Evolutionary conservation across 225 moss, liverwort and hornwort genomes (phyloP), one percentile per base, ranked within the genome.

Genomic region (Antitrichia curtipendula): DNA sequence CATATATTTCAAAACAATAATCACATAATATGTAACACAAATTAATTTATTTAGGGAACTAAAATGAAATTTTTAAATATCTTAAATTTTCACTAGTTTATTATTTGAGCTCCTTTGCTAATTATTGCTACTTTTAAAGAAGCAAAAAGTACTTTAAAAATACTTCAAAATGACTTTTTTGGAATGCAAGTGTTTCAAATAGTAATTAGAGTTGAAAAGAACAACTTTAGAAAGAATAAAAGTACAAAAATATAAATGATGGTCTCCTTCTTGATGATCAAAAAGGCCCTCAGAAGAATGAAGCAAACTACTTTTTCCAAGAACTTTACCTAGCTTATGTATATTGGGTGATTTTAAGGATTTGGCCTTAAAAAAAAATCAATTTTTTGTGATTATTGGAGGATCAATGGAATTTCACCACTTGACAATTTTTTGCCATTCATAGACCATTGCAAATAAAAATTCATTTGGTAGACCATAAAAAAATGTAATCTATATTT

Each of bases 241-340:
- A 64, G 34, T 18, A 17, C 34, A 34, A 34, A n/a, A 32, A 20
- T 1, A 36, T 36, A 65, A 65, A 36, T 20, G 20, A 36, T n/a
- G n/a, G n/a, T 36, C 6, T 36, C 36, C 3, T 2, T 64, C 17
- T 36, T 20, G 6, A 19, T n/a, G n/a, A n/a, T n/a, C 2, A 36
- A 65, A 36, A 10, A 29, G 1, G 1, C 0, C 36, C 10, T 1
- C 11, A 29, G 10, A 36, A 10, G 13, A 2, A 36, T 18, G 36
- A 36, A 1, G 6, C 1, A 1, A 0, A 65, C 4, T 8, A 18
- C 1, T 65, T 65, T 65, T 64, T 19, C 0, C 0, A 7, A 19
- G 2, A 65, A 65, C 20, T 36, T 36, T 65, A 3, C 10, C 2
- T 36, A 3, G 5, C 6, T 20, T 16, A 3, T 10, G n/a, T n/a